Conservation (phyloP, 2,329 filamentous ascomycete species). For the Cladosporium sp. region DNA sequence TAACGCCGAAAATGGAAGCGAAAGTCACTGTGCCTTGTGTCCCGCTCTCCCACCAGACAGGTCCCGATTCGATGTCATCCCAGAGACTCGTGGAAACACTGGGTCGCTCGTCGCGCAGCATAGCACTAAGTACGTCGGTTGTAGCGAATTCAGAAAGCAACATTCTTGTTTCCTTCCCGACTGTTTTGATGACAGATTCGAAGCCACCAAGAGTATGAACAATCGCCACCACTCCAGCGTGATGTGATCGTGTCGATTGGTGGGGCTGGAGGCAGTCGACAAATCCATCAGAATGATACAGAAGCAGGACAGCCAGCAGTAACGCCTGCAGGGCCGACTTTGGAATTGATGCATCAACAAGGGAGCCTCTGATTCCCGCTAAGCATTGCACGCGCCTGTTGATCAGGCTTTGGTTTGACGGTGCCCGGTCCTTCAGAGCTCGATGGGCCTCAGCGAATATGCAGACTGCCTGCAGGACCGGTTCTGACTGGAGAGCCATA, state of each 20-base stretch:
- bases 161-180: constrained; percentile 3
- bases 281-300: constrained; percentile 11
- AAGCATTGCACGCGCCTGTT: constrained; percentile 8
- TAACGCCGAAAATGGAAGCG: constrained; percentile 6
- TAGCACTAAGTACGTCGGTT: constrained; percentile 6
- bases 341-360: not conserved
- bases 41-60: constrained; percentile 9
- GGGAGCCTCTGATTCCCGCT: not conserved
- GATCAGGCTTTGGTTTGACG: constrained; percentile 7
- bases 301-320: constrained; percentile 4
- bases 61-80: constrained; percentile 5
- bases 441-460: constrained; percentile 10
- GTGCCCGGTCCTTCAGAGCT: constrained; percentile 6
- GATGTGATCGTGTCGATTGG: constrained; percentile 6
- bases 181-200: not conserved
- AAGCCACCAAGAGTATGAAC: constrained; percentile 6
- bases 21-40: constrained; percentile 2
- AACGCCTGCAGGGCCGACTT: constrained; percentile 7
- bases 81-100: not conserved
- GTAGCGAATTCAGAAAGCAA: constrained; percentile 8
- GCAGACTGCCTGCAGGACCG: constrained; percentile 7
- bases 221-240: constrained; percentile 9
- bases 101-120: not conserved
- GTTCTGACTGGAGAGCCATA: constrained; percentile 4
- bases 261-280: constrained; percentile 10